Conservation (phyloP, 129 eudicot species). For the Glebionis coronaria region DNA sequence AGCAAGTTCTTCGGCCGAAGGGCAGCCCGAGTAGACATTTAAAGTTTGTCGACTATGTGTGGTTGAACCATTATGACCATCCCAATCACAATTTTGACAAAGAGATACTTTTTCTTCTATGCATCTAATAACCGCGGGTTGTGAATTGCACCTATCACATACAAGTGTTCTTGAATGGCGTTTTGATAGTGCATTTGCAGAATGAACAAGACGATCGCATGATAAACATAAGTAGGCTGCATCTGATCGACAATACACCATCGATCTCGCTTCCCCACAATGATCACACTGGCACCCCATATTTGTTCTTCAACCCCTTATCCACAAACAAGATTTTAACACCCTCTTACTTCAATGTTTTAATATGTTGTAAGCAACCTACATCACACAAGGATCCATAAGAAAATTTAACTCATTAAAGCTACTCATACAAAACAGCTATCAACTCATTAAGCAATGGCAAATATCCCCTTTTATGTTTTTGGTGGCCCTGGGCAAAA, state of each 20-base stretch:
- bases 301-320: constrained; percentile 7
- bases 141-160: constrained; percentile 72
- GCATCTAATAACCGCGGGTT: constrained; percentile 79
- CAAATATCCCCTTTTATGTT: constrained; percentile 14
- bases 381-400: background rate
- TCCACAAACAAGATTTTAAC: constrained; percentile 3
- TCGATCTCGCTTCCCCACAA: constrained; percentile 79
- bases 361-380: constrained; percentile 18
- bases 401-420: background rate
- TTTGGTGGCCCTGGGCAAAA: too few species aligned
- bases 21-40: constrained; percentile 74
- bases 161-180: constrained; percentile 88
- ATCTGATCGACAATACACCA: constrained; percentile 88
- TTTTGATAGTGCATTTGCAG: constrained; percentile 81
- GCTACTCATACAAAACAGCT: too few species aligned
- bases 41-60: constrained; percentile 53
- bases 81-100: constrained; percentile 81
- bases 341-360: background rate
- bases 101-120: constrained; percentile 71
- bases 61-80: constrained; percentile 44
- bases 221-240: constrained; percentile 84
- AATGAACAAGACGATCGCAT: constrained; percentile 81
- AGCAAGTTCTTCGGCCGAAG: constrained; percentile 63
- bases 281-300: constrained; percentile 75
- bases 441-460: background rate